Percentiles rank a stretch among this genome's conserved stretches.
phyloP scores from a whole-genome alignment of 441 rosid species.

The Biscutella laevigata region DNA sequence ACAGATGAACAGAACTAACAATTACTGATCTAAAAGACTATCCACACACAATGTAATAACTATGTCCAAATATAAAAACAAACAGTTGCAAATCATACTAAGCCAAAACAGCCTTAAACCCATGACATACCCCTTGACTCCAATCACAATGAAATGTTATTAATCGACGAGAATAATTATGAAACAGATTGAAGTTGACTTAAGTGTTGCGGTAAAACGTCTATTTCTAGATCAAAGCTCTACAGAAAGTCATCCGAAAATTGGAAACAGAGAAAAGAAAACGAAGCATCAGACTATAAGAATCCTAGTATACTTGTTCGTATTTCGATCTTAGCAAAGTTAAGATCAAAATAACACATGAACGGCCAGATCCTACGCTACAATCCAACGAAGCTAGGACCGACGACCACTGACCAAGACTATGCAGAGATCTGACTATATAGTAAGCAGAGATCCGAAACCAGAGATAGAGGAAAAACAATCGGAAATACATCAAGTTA shows the following conservation, averaged over 20 bases:
- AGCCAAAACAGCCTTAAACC: neutral
- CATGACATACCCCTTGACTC: neutral
- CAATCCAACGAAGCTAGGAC: neutral
- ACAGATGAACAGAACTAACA: too few relatives aligned
- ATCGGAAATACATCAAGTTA: neutral
- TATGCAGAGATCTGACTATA: slow-evolving; percentile 15
- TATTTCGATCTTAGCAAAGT: neutral
- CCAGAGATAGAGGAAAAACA: neutral
- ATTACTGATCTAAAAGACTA: neutral
- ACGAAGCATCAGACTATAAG: neutral
- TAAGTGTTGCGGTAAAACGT: neutral
- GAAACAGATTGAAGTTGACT: neutral
- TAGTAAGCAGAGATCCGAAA: slow-evolving; percentile 12
- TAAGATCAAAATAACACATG: neutral
- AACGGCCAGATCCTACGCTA: slow-evolving; percentile 1
- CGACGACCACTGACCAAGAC: too few relatives aligned
- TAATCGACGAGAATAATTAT: neutral
- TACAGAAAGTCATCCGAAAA: neutral
- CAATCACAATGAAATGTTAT: neutral
- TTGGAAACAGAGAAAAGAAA: neutral
- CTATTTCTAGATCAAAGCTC: neutral
- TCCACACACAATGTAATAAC: neutral
- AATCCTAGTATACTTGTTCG: neutral
- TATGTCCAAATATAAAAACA: neutral
- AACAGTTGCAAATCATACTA: neutral